phyloP scores from a whole-genome alignment of 345 rosid genomes.

The Mercurialis annua region DNA sequence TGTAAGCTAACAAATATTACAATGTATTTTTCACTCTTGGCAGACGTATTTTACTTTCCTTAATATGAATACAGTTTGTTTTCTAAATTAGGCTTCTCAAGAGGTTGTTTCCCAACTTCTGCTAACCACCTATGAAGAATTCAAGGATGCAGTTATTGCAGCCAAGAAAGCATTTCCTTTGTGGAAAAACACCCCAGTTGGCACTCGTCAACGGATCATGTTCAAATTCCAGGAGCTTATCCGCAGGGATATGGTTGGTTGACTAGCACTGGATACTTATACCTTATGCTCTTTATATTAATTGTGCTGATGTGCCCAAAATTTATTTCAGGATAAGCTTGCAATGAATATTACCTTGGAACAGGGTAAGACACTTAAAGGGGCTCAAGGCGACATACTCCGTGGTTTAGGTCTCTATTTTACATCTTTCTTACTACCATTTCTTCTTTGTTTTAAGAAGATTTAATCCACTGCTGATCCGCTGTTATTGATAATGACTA shows the following conservation, averaged over 20 bases:
- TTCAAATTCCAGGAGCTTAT: constrained; percentile 43
- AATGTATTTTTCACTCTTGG: not conserved
- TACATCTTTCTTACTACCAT: not conserved
- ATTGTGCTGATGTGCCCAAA: constrained; percentile 2
- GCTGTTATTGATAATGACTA: constrained; percentile 11
- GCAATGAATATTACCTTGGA: constrained; percentile 37
- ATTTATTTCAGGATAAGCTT: constrained; percentile 35
- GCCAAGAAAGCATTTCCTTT: constrained; percentile 41
- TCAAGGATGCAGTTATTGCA: constrained; percentile 41
- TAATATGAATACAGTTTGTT: not conserved
- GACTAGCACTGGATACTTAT: not conserved
- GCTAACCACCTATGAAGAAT: constrained; percentile 36
- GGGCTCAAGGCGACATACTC: constrained; percentile 33
- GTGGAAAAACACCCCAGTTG: constrained; percentile 38
- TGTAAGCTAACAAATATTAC: constrained; percentile 27
- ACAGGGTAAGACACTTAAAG: constrained; percentile 38
- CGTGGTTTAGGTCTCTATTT: constrained; percentile 36
- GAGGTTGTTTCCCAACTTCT: constrained; percentile 42
- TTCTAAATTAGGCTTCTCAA: constrained; percentile 34
- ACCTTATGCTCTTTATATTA: not conserved
- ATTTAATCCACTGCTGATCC: not conserved
- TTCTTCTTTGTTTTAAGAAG: not conserved
- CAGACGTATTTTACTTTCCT: not conserved
- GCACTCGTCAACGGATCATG: constrained; percentile 43
- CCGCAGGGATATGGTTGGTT: constrained; percentile 34